Evolutionary conservation across 345 rosid species (phyloP).

Genomic region (Cochlearia excelsa): DNA sequence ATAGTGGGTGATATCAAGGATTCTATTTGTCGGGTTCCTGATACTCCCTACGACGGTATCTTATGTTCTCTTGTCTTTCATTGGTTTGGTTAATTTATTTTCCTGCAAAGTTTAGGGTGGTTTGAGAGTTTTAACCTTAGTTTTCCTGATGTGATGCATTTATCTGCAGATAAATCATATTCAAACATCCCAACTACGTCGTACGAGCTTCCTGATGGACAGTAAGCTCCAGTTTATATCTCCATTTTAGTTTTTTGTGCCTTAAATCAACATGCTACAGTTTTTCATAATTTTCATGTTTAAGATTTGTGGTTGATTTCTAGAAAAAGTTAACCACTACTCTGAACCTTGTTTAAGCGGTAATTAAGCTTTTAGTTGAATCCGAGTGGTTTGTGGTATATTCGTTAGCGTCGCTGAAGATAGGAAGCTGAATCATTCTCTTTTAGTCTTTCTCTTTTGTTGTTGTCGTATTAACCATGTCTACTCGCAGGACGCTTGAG

Average conservation of each 20-base stretch:
- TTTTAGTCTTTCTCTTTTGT: not conserved
- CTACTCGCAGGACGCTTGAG: slow-evolving; percentile 73
- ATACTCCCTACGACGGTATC: slow-evolving; percentile 91
- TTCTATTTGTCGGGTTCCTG: slow-evolving; percentile 94
- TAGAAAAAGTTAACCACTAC: too few species aligned
- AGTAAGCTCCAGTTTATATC: slow-evolving; percentile 52
- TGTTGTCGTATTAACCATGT: slow-evolving; percentile 18
- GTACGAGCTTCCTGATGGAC: slow-evolving; percentile 99
- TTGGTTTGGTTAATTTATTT: slow-evolving; percentile 8
- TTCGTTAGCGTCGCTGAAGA: slow-evolving; percentile 2
- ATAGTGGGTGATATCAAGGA: slow-evolving; percentile 98
- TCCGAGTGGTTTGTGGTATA: too few species aligned
- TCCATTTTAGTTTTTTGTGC: too few species aligned
- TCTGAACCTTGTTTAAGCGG: too few species aligned
- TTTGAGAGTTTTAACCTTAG: slow-evolving; percentile 9
- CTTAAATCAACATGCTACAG: too few species aligned
- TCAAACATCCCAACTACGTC: slow-evolving; percentile 97
- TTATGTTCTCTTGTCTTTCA: slow-evolving; percentile 22
- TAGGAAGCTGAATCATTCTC: not conserved
- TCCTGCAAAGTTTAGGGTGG: not conserved
- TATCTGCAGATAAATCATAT: slow-evolving; percentile 67
- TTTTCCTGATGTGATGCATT: slow-evolving; percentile 23
- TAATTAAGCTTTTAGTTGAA: too few species aligned
- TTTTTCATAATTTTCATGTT: too few species aligned
- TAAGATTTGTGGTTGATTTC: too few species aligned